A percentile compares a stretch with the other conserved stretches of the same genome.
phyloP scores from a whole-genome alignment of 148 eudicot genomes.

The Cornus florida region DNA sequence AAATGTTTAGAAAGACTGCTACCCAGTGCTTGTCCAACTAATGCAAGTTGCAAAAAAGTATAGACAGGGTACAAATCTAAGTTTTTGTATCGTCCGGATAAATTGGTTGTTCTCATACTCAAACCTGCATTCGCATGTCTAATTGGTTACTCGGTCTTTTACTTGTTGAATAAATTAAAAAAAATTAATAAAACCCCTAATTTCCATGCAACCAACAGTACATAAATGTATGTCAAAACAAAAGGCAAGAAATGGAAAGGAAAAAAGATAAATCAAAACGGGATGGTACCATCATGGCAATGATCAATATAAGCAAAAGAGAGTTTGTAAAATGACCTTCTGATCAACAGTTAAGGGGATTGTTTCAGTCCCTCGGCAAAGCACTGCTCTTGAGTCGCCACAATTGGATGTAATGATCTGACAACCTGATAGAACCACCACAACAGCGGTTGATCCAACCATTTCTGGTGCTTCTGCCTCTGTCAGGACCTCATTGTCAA shows the following conservation, averaged over 20 bases:
- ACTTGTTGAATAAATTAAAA: not conserved
- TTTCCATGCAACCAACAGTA: not conserved
- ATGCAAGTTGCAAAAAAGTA: no score
- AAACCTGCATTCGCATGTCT: no score
- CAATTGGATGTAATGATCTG: constrained; percentile 74
- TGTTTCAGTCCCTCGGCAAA: constrained; percentile 66
- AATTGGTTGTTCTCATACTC: no score
- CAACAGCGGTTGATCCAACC: constrained; percentile 85
- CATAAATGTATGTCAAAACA: not conserved
- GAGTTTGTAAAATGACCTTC: constrained; percentile 46
- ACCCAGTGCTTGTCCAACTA: no score
- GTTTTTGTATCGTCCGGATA: no score
- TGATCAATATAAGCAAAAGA: constrained; percentile 5
- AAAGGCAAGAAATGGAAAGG: not conserved
- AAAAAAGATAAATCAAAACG: not conserved
- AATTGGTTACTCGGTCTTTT: no score
- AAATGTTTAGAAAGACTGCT: not conserved
- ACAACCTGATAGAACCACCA: constrained; percentile 73
- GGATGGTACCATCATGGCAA: not conserved
- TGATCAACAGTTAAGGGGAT: constrained; percentile 74
- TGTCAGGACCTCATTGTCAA: constrained; percentile 49
- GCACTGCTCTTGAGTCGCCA: constrained; percentile 86
- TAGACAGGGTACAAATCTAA: no score
- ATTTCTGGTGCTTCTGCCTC: constrained; percentile 51
- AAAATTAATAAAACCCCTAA: not conserved